Evolutionary conservation across 2,329 filamentous ascomycete species (phyloP), one percentile per base, ranked within the genome.

Genomic region (Cladophialophora carrionii): DNA sequence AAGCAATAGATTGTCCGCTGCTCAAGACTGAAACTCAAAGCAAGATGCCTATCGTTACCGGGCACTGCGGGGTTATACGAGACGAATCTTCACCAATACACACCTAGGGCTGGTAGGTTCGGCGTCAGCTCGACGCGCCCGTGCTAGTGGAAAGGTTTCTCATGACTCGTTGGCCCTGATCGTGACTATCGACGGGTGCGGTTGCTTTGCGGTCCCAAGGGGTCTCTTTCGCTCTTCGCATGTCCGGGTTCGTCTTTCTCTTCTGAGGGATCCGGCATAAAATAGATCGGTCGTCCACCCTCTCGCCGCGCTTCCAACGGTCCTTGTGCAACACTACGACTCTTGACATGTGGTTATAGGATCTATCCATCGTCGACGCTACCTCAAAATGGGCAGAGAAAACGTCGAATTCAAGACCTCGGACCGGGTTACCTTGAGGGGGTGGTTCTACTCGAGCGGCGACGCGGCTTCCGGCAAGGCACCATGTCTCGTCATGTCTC

Each of bases 351-450:
- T 49, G 56, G 56, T 49, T 49, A 34, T 60, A 52, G 57, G 17
- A 52, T 29, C 57, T 58, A 46, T n/a, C 20, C 22, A 12, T n/a
- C 26, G 12, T 34, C 29, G 29, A 60, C 57, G 43, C 51, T 31
- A 31, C 32, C 48, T 52, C 43, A 37, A 60, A 29, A 68, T 69
- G 67, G 63, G 63, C n/a, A 57, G 65, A 65, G 65, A 71, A 65
- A 64, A 72, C 34, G 68, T 72, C 57, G 64, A 66, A 8, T 72
- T 72, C 69, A 65, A 71, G 57, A 72, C 69, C 55, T 57, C 63
- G 22, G 70, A 72, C 59, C 49, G 65, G 46, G 69, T 72, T 57
- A 72, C 70, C 24, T 60, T 72, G 26, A 62, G 69, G 54, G 70
- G 70, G 29, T 71, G 69, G 69, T 67, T 72, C 59, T 72, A 71